Conservation (phyloP, 2,329 filamentous ascomycete genomes). For the Penicillium sp. region DNA sequence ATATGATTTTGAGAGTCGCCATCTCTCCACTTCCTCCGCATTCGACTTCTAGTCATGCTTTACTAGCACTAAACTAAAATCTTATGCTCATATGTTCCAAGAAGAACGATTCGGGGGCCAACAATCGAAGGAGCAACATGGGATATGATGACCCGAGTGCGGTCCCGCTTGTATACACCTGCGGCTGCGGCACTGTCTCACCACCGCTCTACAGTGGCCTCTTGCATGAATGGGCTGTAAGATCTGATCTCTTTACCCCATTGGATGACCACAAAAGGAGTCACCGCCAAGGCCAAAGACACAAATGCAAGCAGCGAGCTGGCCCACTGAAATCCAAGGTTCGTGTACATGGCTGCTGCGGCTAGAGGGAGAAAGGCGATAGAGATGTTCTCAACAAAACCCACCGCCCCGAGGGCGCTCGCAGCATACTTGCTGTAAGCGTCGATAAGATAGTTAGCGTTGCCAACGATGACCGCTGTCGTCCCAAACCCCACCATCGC, state of each 20-base stretch:
- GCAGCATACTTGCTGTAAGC: constrained; percentile 50
- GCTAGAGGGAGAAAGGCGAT: constrained; percentile 48
- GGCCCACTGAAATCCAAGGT: constrained; percentile 45
- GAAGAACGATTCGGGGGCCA: too few species aligned
- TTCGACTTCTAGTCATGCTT: too few species aligned
- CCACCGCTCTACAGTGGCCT: background rate
- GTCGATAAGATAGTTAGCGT: constrained; percentile 49
- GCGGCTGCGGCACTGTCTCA: background rate
- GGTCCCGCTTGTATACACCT: background rate
- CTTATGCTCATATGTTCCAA: too few species aligned
- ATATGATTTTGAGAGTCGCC: too few species aligned
- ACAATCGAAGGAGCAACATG: background rate
- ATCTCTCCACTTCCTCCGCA: too few species aligned
- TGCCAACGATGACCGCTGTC: constrained; percentile 46
- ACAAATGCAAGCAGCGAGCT: constrained; percentile 45
- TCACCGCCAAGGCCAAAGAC: constrained; percentile 36
- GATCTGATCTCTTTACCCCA: constrained; percentile 40
- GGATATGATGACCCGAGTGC: background rate
- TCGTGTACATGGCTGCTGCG: constrained; percentile 39
- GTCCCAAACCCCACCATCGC: constrained; percentile 42
- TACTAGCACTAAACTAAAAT: too few species aligned
- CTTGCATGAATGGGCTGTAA: background rate
- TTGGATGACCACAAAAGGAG: constrained; percentile 41
- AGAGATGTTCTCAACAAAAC: constrained; percentile 44
- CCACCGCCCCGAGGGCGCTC: constrained; percentile 46